Evolutionary conservation across 2,329 filamentous ascomycete genomes (phyloP), one percentile per base, ranked within the genome.

Genomic region (Pyricularia grisea): DNA sequence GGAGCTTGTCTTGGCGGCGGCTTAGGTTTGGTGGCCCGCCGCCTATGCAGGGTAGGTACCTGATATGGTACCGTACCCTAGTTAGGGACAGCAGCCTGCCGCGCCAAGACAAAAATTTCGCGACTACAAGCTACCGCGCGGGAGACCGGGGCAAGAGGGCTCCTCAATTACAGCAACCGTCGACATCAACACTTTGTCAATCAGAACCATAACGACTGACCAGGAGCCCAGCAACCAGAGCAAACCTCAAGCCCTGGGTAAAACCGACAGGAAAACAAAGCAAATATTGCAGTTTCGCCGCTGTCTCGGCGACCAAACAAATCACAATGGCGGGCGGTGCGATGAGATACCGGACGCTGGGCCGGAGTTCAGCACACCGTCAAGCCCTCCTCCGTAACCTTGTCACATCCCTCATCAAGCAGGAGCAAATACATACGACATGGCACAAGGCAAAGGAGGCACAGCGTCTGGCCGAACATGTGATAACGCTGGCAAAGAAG

Each of bases 361-460:
- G 89, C 81, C 93, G 95, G 74, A 86, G 88, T 73, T 97, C 93
- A 67, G 84, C 94, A 69, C 95, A 97, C 79, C 88, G 95, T 78
- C 88, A 94, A 82, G 94, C 95, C 68, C 88, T 99, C 74, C 89
- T 99, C 73, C 93, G 95, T 76, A 97, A 98, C 81, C 85, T 99
- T 71, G 94, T 98, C 78, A 97, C 94, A 73, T 95, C 94, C 68
- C 91, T 99, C 73, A 91, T 99, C 81, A 87, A 92, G 80, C 89
- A 97, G 80, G 95, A 99, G 83, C 89, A 92, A 72, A 97, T 99
- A 82, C 89, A 90, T 72, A 99, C 95, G 67, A 97, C 95, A 81
- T 97, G 92, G 86, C 90, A 91, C 78, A 98, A 98, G 82, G 95
- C 95, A 66, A 99, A 98, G 81, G 95, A 99, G 83, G 92, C 95